Conservation (phyloP, 164 flowering plant species). For the Nymphaea thermarum region DNA sequence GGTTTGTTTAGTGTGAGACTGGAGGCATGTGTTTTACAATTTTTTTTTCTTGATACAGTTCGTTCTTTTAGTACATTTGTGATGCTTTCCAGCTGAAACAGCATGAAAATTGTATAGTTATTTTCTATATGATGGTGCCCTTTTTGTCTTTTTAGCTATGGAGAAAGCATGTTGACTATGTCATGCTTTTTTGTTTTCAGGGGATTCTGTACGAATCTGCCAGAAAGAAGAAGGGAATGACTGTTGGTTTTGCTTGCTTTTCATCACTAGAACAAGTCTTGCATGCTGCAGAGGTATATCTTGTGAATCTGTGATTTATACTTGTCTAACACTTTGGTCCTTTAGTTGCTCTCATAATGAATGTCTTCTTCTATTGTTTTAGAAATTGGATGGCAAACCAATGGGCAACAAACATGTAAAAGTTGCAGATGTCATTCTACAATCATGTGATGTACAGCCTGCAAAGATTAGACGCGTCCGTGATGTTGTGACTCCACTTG, state of each 20-base stretch:
- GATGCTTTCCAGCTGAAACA: background rate
- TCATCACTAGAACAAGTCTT: constrained; percentile 42
- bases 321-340: no score
- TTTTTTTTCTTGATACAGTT: no score
- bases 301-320: background rate
- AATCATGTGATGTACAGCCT: constrained; percentile 46
- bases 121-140: no score
- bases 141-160: no score
- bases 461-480: constrained; percentile 51
- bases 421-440: constrained; percentile 61
- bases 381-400: constrained; percentile 36
- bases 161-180: no score
- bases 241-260: constrained; percentile 73
- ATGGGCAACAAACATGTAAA: constrained; percentile 61
- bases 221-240: constrained; percentile 86
- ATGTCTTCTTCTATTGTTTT: constrained; percentile 1
- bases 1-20: no score
- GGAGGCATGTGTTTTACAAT: no score
- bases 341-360: background rate
- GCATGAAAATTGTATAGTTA: no score
- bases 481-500: constrained; percentile 83
- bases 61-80: no score
- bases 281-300: constrained; percentile 52
- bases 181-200: constrained; percentile 21
- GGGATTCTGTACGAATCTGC: constrained; percentile 48